These are phyloP conservation scores for Camelina neglecta DNA, from an alignment of 345 rosid genomes.

Conservation along the genomic window DNA sequence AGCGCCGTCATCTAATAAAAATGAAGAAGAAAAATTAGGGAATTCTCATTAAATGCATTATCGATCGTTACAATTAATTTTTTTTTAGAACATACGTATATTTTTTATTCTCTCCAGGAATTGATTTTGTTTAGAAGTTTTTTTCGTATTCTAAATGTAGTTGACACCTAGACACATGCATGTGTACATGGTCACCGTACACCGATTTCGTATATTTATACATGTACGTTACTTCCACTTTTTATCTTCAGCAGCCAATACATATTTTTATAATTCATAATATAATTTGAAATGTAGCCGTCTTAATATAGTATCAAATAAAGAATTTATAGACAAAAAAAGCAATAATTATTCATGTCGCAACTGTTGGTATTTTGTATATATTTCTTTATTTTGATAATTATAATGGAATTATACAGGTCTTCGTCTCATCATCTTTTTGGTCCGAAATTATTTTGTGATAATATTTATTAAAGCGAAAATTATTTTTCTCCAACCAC, in stretches of 20 bases:
- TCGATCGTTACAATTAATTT: no score
- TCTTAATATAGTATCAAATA: no score
- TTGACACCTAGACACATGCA: neutral
- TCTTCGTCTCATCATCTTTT: neutral
- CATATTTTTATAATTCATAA: neutral
- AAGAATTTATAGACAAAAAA: no score
- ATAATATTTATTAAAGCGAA: neutral
- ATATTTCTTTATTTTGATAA: neutral
- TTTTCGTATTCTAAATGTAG: neutral
- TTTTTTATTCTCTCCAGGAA: neutral
- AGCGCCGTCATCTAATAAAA: no score
- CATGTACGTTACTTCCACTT: constrained; percentile 20
- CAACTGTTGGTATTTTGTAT: no score
- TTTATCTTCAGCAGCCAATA: neutral
- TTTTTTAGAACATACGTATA: no score
- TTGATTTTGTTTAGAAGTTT: neutral
- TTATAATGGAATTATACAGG: neutral
- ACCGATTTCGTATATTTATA: neutral
- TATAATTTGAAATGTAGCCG: no score
- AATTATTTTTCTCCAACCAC: neutral
- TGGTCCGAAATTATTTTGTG: neutral
- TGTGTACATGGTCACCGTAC: constrained; percentile 19
- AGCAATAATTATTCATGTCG: no score
- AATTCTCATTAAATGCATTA: no score
- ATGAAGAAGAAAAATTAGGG: no score